Evolutionary conservation across 495 filamentous ascomycete genomes (phyloP).

Genomic region (Penicillium canariense): DNA sequence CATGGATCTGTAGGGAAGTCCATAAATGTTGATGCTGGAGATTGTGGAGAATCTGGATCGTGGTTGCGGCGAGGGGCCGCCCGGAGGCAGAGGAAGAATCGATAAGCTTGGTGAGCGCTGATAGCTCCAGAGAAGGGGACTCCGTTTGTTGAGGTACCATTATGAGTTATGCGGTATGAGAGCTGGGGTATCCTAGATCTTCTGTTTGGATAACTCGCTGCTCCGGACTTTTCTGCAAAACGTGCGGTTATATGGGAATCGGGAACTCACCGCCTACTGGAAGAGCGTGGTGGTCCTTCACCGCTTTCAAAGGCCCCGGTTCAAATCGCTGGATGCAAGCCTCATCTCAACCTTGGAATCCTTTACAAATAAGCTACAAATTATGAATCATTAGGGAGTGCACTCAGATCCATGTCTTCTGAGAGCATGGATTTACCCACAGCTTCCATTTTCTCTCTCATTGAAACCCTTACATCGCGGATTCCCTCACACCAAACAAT

Average conservation of each 20-base stretch:
- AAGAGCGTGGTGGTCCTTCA: not conserved
- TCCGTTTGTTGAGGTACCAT: slow-evolving; percentile 16
- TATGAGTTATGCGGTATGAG: not conserved
- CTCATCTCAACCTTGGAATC: no score
- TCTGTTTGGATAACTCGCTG: not conserved
- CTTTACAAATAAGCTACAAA: no score
- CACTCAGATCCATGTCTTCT: no score
- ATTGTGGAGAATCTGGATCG: slow-evolving; percentile 71
- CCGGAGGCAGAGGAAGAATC: slow-evolving; percentile 21
- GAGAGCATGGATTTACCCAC: no score
- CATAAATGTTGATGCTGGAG: slow-evolving; percentile 86
- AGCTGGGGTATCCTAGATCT: not conserved
- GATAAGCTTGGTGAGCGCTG: slow-evolving; percentile 37
- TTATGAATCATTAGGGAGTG: no score
- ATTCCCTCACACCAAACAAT: no score
- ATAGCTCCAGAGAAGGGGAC: slow-evolving; percentile 19
- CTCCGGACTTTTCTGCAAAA: not conserved
- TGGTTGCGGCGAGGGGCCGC: slow-evolving; percentile 48
- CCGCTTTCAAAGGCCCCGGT: slow-evolving; percentile 21
- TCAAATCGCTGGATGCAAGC: not conserved
- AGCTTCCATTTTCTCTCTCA: no score
- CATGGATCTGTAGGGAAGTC: slow-evolving; percentile 65
- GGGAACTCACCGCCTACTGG: slow-evolving; percentile 20
- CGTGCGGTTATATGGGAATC: slow-evolving; percentile 1
- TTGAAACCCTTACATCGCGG: no score